phyloP scores from a whole-genome alignment of 192 early-diverging fungal species.

The Rhizophagus prolifer region DNA sequence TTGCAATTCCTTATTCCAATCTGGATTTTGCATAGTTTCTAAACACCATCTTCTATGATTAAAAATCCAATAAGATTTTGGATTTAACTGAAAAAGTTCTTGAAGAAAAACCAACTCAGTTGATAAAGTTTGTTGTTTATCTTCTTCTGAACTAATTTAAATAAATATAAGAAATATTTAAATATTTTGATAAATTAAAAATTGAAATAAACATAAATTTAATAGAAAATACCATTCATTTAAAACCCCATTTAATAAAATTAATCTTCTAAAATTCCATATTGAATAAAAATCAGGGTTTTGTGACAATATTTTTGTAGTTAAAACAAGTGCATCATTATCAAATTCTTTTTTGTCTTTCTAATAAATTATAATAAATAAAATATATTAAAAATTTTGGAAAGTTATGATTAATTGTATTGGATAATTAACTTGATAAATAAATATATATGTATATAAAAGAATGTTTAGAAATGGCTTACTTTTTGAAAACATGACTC shows the following conservation, averaged over 20 bases:
- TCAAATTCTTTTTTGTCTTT: constrained; percentile 37
- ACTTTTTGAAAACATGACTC: constrained; percentile 34
- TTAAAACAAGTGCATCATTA: constrained; percentile 59
- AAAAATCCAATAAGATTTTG: constrained; percentile 99
- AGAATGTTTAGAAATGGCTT: neutral
- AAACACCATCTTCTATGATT: constrained; percentile 94
- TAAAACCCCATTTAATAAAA: constrained; percentile 56
- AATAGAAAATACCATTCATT: constrained; percentile 36
- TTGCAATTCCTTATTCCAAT: constrained; percentile 77
- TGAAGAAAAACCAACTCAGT: constrained; percentile 79
- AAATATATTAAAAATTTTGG: neutral
- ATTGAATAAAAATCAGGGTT: constrained; percentile 94
- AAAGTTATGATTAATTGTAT: too few species aligned
- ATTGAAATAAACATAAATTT: constrained; percentile 13
- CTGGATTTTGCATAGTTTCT: constrained; percentile 66
- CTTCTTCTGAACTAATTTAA: constrained; percentile 26
- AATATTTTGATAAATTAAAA: neutral
- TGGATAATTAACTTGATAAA: neutral
- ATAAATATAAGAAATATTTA: neutral
- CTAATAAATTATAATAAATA: constrained; percentile 30
- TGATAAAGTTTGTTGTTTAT: constrained; percentile 44
- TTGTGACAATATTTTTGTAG: constrained; percentile 66
- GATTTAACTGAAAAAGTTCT: constrained; percentile 69
- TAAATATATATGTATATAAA: too few species aligned
- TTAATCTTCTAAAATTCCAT: constrained; percentile 89